phyloP scores from a whole-genome alignment of 2,329 filamentous ascomycete species.

The Phaeosphaeriaceae sp. region DNA sequence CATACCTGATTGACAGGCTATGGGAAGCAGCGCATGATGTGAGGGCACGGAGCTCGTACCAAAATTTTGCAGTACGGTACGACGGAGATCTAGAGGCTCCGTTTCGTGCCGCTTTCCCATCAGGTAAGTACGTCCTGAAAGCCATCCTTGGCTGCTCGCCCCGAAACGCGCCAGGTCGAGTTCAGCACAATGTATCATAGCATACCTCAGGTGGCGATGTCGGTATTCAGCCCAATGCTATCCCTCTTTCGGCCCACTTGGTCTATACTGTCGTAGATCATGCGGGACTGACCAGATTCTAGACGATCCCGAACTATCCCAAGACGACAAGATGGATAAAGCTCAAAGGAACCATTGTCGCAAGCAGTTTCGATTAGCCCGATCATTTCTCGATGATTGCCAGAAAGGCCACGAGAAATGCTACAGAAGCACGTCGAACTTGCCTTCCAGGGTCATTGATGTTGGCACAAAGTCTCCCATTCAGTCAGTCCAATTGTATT shows the following conservation, averaged over 20 bases:
- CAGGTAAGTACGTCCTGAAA: neutral
- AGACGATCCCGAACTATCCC: neutral
- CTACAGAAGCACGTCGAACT: neutral
- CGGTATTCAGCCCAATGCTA: neutral
- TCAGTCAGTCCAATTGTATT: slow-evolving; percentile 10
- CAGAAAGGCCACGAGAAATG: slow-evolving; percentile 7
- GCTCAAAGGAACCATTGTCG: neutral
- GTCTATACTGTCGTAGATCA: neutral
- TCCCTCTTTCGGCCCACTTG: neutral
- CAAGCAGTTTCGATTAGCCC: slow-evolving; percentile 2
- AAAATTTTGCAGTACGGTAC: neutral
- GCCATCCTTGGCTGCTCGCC: neutral
- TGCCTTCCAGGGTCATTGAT: slow-evolving; percentile 13
- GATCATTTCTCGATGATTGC: slow-evolving; percentile 9
- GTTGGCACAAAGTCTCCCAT: slow-evolving; percentile 9
- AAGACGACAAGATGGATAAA: neutral
- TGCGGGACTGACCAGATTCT: neutral
- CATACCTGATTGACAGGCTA: slow-evolving; percentile 3
- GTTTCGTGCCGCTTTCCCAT: neutral
- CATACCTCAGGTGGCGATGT: neutral
- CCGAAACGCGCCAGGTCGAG: neutral
- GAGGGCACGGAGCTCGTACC: neutral
- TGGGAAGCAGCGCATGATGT: neutral
- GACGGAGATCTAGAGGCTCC: neutral
- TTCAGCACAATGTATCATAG: neutral